A percentile compares a stretch with the other conserved stretches of the same genome.
phyloP scores from a whole-genome alignment of 495 filamentous ascomycete genomes.

The Lophium mytilinum region DNA sequence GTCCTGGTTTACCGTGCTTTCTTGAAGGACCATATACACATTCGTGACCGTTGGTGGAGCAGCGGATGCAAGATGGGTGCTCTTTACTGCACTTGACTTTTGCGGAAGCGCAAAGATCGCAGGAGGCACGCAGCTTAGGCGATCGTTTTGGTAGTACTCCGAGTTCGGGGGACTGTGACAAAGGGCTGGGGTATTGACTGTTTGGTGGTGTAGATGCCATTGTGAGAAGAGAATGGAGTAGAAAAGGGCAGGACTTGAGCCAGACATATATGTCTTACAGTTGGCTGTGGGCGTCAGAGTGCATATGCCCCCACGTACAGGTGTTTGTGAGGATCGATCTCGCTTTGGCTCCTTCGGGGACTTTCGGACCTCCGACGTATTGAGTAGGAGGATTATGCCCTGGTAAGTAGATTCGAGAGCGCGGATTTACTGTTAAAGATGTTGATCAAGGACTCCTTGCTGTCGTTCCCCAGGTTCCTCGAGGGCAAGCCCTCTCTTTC shows the following conservation, averaged over 20 bases:
- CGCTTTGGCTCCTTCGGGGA: too few relatives aligned
- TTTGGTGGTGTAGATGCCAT: background rate
- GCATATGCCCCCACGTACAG: too few relatives aligned
- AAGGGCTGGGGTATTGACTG: background rate
- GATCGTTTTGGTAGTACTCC: slow-evolving; percentile 18
- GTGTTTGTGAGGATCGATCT: too few relatives aligned
- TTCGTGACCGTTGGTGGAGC: slow-evolving; percentile 12
- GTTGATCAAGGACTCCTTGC: too few relatives aligned
- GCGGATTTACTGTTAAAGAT: too few relatives aligned
- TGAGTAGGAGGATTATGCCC: too few relatives aligned
- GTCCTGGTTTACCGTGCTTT: slow-evolving; percentile 26
- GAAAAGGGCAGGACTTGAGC: background rate
- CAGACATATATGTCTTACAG: too few relatives aligned
- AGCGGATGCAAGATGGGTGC: slow-evolving; percentile 26
- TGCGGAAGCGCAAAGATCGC: slow-evolving; percentile 28
- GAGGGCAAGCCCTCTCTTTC: too few relatives aligned
- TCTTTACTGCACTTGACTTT: slow-evolving; percentile 33
- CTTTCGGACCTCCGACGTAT: too few relatives aligned
- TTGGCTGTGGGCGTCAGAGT: too few relatives aligned
- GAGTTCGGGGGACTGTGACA: background rate
- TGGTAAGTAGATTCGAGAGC: too few relatives aligned
- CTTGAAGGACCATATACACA: slow-evolving; percentile 28
- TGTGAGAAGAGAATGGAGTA: background rate
- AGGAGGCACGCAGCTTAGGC: slow-evolving; percentile 31
- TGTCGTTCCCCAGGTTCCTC: too few relatives aligned